Conservation (phyloP, 306 rosid genomes). For the Mimosa bimucronata region DNA sequence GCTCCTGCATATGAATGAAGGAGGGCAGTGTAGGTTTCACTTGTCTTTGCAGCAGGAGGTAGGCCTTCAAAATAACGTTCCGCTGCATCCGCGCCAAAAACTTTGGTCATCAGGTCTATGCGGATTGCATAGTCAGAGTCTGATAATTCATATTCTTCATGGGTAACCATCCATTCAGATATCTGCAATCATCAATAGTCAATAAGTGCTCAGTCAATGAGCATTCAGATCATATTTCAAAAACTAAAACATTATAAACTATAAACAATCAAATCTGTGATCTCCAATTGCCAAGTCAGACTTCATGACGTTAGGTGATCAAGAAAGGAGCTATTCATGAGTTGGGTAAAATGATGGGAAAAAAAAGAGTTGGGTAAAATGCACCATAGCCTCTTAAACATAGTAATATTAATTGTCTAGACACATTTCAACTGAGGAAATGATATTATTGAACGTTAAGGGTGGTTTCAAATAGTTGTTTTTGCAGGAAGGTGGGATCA, state of each 20-base stretch:
- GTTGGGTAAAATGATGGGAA: not conserved
- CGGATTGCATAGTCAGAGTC: conserved; percentile 82
- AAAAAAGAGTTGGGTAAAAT: not conserved
- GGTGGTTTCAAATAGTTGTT: not conserved
- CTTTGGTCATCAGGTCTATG: conserved; percentile 86
- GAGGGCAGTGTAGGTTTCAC: conserved; percentile 84
- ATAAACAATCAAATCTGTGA: not conserved
- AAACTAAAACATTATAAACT: not conserved
- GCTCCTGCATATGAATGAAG: conserved; percentile 85
- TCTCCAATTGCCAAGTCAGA: not conserved
- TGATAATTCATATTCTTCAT: conserved; percentile 58
- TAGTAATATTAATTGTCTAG: not conserved
- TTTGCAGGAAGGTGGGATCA: not conserved
- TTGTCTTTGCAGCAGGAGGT: conserved; percentile 62
- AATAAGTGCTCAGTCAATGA: conserved; percentile 14
- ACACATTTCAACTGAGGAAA: not conserved
- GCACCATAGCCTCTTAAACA: not conserved
- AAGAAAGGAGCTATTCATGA: not conserved
- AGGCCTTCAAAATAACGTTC: conserved; percentile 91
- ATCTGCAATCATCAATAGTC: conserved; percentile 62
- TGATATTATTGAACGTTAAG: not conserved
- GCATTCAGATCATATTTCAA: not conserved
- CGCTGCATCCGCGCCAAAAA: conserved; percentile 88
- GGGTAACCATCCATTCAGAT: conserved; percentile 88
- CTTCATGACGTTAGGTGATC: not conserved